Base-by-base conservation (phyloP, 2,329 filamentous ascomycete genomes). In the Madurella fahalii region DNA sequence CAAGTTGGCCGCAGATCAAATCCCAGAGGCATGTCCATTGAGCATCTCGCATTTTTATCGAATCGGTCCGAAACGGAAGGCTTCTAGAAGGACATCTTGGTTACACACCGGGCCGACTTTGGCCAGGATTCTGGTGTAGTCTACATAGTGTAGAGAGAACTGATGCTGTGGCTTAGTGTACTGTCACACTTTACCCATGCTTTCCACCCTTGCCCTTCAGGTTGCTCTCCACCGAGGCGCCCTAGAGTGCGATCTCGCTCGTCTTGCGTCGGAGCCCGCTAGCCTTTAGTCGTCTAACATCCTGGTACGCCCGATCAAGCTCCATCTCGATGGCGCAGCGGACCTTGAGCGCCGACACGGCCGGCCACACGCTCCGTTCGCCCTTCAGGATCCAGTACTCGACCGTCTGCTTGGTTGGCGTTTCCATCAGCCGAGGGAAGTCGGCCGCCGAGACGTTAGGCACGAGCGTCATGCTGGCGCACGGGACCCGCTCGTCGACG, bases 361-460 rank as follows among this genome's bases (percentile, higher is more conserved):
- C 89, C 0, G 92, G 93, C 92, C 93, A 97, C 0, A 96, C 90
- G 61, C 89, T 92, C 58, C 85, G 76, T 71, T 97, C 93, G 1
- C 93, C 93, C 52, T 87, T 80, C 32, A 85, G 71, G 51, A 95
- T 91, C 93, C 92, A 96, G 63, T 93, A 88, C 54, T 90, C 84
- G 3, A 96, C 74, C 9, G 83, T 85, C 56, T 86, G 83, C 49
- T 82, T 78, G 0, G 87, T 93, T 1, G 91, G 91, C 31, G 87
- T 89, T 69, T 95, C 88, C n/a, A 96, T 78, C 34, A 96, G 73
- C 34, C 86, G 81, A 41, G 86, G 74, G 67, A 95, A 90, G 70
- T 96, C 92, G 0, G 75, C 71, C 0, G 84, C 74, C 4, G 82
- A 83, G 3, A 96, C 77, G 59, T 93, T 85, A 0, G 92, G 92